Percentiles rank a stretch among this genome's conserved stretches.
Evolutionary conservation across 768 basidiomycete genomes (phyloP).

Genomic region (Tylopilus balloui): DNA sequence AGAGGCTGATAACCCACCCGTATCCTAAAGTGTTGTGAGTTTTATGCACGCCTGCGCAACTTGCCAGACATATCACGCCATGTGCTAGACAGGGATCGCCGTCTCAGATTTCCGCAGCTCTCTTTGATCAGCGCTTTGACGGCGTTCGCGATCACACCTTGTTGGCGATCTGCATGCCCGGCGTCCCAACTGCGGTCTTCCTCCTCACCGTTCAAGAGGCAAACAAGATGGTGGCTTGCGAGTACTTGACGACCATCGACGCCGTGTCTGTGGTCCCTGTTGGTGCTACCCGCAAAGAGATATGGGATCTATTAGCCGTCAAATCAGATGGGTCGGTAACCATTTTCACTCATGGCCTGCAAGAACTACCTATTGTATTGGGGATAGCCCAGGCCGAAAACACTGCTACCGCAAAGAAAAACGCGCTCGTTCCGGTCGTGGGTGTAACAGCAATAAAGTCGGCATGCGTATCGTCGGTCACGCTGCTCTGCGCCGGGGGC

Average conservation of each 20-base stretch:
- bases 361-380: conserved; percentile 39
- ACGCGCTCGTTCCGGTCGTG: conserved; percentile 15
- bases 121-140: conserved; percentile 66
- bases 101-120: conserved; percentile 43
- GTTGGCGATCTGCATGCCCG: conserved; percentile 53
- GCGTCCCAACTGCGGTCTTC: conserved; percentile 44
- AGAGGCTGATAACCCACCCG: conserved; percentile 50
- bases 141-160: conserved; percentile 48
- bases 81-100: conserved; percentile 14
- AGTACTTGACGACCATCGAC: conserved; percentile 34
- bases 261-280: conserved; percentile 57
- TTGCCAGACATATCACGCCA: conserved; percentile 1
- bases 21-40: conserved; percentile 50
- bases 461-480: conserved; percentile 47
- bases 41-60: background rate
- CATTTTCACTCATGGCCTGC: conserved; percentile 59
- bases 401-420: background rate
- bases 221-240: conserved; percentile 40
- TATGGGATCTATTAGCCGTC: conserved; percentile 69
- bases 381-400: conserved; percentile 10
- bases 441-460: conserved; percentile 45
- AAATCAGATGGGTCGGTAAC: conserved; percentile 50
- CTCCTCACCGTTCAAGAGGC: conserved; percentile 40
- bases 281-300: conserved; percentile 53
- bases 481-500: conserved; percentile 51